phyloP scores from a whole-genome alignment of 2,329 filamentous ascomycete genomes.

The Neurospora crassa region DNA sequence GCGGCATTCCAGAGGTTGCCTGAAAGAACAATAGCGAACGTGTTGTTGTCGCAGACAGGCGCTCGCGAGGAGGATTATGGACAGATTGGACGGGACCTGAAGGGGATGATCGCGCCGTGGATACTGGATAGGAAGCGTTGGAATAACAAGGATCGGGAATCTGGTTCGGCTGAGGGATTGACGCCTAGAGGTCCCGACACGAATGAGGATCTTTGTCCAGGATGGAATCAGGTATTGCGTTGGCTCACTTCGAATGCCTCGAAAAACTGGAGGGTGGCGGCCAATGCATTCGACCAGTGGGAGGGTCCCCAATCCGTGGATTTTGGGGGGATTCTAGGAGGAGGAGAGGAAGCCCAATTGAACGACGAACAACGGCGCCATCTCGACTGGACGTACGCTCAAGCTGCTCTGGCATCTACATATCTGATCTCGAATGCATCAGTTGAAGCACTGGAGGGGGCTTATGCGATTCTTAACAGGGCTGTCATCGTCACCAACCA shows the following conservation, averaged over 20 bases:
- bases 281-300: conserved; percentile 59
- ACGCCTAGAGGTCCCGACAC: neutral
- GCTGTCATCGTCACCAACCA: conserved; percentile 51
- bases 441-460: conserved; percentile 46
- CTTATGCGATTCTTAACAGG: conserved; percentile 50
- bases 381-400: conserved; percentile 55
- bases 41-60: conserved; percentile 51
- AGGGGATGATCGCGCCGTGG: conserved; percentile 64
- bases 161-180: neutral
- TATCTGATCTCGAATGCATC: conserved; percentile 56
- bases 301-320: conserved; percentile 63
- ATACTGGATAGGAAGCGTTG: conserved; percentile 55
- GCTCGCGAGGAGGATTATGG: conserved; percentile 27
- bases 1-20: conserved; percentile 53
- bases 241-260: conserved; percentile 57
- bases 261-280: conserved; percentile 51
- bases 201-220: conserved; percentile 35
- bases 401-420: conserved; percentile 56
- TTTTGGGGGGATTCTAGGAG: conserved; percentile 46
- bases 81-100: conserved; percentile 53
- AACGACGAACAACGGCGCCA: conserved; percentile 50
- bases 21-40: conserved; percentile 47
- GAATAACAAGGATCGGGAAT: conserved; percentile 22
- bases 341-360: neutral
- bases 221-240: conserved; percentile 59